These are phyloP conservation scores for Fusarium protoensiforme DNA, from an alignment of 2,329 filamentous ascomycete species.

Conservation along the genomic window DNA sequence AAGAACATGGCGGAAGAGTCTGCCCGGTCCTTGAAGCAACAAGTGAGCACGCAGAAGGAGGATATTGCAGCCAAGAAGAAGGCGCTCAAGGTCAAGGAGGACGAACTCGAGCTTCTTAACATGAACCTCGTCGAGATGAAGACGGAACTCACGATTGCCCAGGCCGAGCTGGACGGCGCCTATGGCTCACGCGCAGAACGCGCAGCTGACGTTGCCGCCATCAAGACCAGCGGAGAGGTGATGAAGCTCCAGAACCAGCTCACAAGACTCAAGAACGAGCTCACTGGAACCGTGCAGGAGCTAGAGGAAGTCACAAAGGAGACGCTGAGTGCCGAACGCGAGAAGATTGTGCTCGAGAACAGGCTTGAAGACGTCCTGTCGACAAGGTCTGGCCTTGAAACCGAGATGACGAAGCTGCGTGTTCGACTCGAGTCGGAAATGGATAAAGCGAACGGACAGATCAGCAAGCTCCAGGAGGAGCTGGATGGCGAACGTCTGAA, in stretches of 20 bases:
- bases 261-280: constrained; percentile 61
- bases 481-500: constrained; percentile 63
- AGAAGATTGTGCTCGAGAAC: constrained; percentile 56
- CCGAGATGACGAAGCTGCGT: constrained; percentile 43
- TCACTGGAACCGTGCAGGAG: constrained; percentile 62
- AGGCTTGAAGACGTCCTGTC: constrained; percentile 47
- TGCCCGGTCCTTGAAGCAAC: constrained; percentile 41
- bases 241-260: constrained; percentile 60
- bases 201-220: constrained; percentile 66
- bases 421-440: constrained; percentile 55
- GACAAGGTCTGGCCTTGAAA: constrained; percentile 34
- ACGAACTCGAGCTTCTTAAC: constrained; percentile 62
- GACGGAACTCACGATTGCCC: constrained; percentile 70
- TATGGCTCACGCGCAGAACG: constrained; percentile 70
- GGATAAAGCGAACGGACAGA: constrained; percentile 48
- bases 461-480: constrained; percentile 60
- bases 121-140: constrained; percentile 67
- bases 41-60: constrained; percentile 33
- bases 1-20: constrained; percentile 44
- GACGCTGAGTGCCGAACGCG: constrained; percentile 61
- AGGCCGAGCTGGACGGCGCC: constrained; percentile 71
- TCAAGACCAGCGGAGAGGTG: constrained; percentile 60
- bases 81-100: constrained; percentile 60
- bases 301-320: constrained; percentile 65
- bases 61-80: constrained; percentile 52